Base-by-base conservation (phyloP, 2,329 filamentous ascomycete species). In the Cercospora zeina region DNA sequence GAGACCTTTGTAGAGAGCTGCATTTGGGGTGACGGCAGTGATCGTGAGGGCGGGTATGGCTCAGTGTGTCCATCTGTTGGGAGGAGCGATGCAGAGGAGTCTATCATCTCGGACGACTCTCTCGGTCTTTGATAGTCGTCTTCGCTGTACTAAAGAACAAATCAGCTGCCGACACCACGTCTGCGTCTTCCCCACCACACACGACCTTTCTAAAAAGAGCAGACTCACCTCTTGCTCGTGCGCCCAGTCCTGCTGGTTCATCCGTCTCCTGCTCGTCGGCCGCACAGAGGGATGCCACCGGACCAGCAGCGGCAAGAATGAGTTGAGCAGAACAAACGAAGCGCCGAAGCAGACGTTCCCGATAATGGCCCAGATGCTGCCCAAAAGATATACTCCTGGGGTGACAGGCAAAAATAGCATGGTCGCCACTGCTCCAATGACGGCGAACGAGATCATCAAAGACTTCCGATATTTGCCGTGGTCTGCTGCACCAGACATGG, bases 281-380 rank as follows among this genome's bases (percentile, higher is more conserved):
- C 51, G 58, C 42, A 66, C 66, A 19, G 53, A 36, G 6, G 61
- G 63, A 75, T 97, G 92, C 73, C 96, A 87, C 51, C 93, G 86
- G 61, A 97, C 95, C 9, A 99, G 83, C 8, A 99, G 81, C 0
- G 95, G 95, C 47, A 99, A 80, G 71, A 97, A 99, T 0, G 93
- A 96, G 77, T 99, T 99, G 50, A 99, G 80, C 11, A 99, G 83
- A 2, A 99, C 95, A 75, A 96, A 97, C 0, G 92, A 96, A 14
- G 93, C 92, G 21, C 95, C 95, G 73, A 97, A 96, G 49, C 91
- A 93, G 1, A 91, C 96, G 74, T 97, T 97, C 36, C 93, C 90
- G 54, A 97, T 80, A 67, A 97, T 91, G 31, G 95, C 93, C 63
- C 96, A 82, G 2, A 97, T 67, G 3, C 89, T 90, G 49, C 90